phyloP scores from a whole-genome alignment of 495 filamentous ascomycete genomes.

The Xylaria acuta region DNA sequence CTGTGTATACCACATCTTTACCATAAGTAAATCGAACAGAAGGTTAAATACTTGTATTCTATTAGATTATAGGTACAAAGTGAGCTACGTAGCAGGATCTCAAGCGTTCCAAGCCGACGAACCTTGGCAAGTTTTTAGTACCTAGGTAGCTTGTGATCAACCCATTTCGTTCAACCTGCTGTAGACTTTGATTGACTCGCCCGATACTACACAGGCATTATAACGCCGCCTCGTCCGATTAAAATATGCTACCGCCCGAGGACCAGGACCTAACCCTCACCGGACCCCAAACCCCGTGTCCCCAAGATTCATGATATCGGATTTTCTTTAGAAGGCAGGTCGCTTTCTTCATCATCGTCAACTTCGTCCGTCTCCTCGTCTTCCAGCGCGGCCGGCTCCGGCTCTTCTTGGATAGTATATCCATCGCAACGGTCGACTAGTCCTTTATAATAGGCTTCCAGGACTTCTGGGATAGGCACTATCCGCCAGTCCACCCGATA shows the following conservation, averaged over 20 bases:
- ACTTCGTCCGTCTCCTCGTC: constrained; percentile 34
- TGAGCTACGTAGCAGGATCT: constrained; percentile 6
- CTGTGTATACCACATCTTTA: background rate
- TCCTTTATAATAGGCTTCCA: constrained; percentile 91
- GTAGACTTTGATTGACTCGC: background rate
- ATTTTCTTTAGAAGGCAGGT: constrained; percentile 16
- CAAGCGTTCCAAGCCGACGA: background rate
- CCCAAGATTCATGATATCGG: background rate
- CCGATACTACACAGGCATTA: background rate
- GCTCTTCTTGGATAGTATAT: constrained; percentile 50
- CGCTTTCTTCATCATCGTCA: constrained; percentile 28
- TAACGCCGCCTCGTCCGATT: background rate
- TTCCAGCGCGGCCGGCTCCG: constrained; percentile 24
- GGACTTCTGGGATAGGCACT: constrained; percentile 89
- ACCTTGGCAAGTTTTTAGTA: background rate
- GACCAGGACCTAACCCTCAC: background rate
- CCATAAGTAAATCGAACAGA: background rate
- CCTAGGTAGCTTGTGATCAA: background rate
- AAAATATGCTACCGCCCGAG: background rate
- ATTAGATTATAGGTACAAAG: constrained; percentile 12
- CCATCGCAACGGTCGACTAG: constrained; percentile 67
- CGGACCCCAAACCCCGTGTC: constrained; percentile 19
- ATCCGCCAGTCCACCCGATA: constrained; percentile 94
- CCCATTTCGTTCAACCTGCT: background rate
- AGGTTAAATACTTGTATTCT: constrained; percentile 3